These are phyloP conservation scores for Ogataea naganishii DNA, from an alignment of 805 yeast species.

Conservation along the genomic window DNA sequence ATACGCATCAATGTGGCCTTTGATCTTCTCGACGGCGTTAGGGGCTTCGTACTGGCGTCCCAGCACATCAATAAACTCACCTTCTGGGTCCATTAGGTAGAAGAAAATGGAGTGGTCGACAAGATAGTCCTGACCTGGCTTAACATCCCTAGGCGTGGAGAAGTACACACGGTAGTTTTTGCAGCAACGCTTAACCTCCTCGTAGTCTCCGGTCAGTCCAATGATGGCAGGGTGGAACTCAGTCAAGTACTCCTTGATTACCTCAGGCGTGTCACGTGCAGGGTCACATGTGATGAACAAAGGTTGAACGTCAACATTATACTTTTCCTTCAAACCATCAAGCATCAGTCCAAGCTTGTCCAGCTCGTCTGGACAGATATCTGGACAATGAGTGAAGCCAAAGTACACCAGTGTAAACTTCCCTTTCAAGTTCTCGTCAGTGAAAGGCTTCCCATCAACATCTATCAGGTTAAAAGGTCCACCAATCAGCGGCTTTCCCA, in stretches of 20 bases:
- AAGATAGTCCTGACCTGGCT: slow-evolving; percentile 92
- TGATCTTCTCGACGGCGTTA: slow-evolving; percentile 70
- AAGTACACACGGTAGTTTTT: slow-evolving; percentile 90
- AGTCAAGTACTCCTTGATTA: slow-evolving; percentile 67
- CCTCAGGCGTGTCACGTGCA: slow-evolving; percentile 84
- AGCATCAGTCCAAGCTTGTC: slow-evolving; percentile 79
- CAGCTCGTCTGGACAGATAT: slow-evolving; percentile 95
- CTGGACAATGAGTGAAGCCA: slow-evolving; percentile 97
- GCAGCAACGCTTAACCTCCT: slow-evolving; percentile 75
- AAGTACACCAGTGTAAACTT: slow-evolving; percentile 83
- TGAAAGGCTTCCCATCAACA: slow-evolving; percentile 61
- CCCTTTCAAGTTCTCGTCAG: slow-evolving; percentile 68
- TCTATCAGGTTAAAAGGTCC: slow-evolving; percentile 78
- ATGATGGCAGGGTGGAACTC: slow-evolving; percentile 88
- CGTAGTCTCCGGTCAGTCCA: slow-evolving; percentile 89
- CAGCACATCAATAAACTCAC: slow-evolving; percentile 86
- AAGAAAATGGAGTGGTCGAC: slow-evolving; percentile 98
- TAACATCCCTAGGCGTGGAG: slow-evolving; percentile 91
- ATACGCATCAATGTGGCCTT: slow-evolving; percentile 66
- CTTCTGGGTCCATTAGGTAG: slow-evolving; percentile 98
- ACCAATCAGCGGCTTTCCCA: slow-evolving; percentile 90
- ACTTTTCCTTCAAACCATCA: slow-evolving; percentile 45
- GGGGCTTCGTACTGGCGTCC: slow-evolving; percentile 84
- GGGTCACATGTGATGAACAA: slow-evolving; percentile 96
- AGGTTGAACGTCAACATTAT: slow-evolving; percentile 64